Evolutionary conservation across 2,329 filamentous ascomycete genomes (phyloP).

Genomic region (Paracorniculantispora psalliotae): DNA sequence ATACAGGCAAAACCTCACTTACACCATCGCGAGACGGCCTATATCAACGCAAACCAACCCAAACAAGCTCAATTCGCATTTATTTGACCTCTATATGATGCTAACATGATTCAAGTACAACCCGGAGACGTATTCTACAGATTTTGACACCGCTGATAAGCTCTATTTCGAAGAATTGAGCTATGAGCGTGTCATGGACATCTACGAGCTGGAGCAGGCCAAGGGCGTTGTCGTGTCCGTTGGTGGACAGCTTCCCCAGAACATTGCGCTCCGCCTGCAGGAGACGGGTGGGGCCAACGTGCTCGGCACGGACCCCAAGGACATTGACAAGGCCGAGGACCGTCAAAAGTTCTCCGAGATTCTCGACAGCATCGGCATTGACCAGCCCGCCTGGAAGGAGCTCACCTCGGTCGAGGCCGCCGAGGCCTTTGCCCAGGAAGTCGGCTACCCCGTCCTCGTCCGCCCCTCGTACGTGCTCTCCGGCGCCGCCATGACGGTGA

Average conservation of each 20-base stretch:
- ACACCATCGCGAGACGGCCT: neutral
- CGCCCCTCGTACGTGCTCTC: conserved; percentile 94
- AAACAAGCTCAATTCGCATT: neutral
- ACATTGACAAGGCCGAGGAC: conserved; percentile 98
- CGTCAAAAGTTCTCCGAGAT: conserved; percentile 98
- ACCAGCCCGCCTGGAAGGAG: conserved; percentile 98
- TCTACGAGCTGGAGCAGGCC: conserved; percentile 86
- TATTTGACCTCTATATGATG: neutral
- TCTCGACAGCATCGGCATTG: conserved; percentile 90
- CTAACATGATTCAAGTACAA: conserved; percentile 48
- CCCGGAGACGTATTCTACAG: conserved; percentile 75
- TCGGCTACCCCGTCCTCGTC: conserved; percentile 91
- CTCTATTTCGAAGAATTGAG: conserved; percentile 96
- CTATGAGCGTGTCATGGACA: conserved; percentile 98
- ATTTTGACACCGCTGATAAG: conserved; percentile 84
- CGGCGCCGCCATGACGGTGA: conserved; percentile 97
- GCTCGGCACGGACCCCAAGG: conserved; percentile 84
- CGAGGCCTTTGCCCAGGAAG: conserved; percentile 76
- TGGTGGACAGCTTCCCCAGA: conserved; percentile 93
- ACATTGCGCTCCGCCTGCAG: conserved; percentile 91
- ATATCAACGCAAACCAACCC: neutral
- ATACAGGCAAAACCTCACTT: neutral
- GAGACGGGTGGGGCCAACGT: conserved; percentile 86
- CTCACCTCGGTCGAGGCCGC: conserved; percentile 84
- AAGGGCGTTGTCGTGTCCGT: conserved; percentile 91